Evolutionary conservation across 2,329 filamentous ascomycete genomes (phyloP), one percentile per base, ranked within the genome.

Genomic region (Pseudogymnoascus sp.): DNA sequence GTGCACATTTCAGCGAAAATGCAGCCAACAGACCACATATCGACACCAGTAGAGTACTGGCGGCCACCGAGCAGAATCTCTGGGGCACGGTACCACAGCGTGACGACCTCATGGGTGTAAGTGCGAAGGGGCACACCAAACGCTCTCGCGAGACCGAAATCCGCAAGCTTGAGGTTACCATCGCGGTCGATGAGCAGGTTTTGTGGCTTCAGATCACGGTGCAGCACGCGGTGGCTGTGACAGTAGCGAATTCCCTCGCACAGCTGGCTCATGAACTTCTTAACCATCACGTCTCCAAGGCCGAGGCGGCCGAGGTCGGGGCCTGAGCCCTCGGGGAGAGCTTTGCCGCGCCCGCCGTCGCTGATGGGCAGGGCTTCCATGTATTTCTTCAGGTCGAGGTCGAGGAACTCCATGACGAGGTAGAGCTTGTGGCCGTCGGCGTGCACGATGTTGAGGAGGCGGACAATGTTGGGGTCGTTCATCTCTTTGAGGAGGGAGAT

Each of bases 1-100:
- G 92, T 96, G 76, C 90, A 95, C 92, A 96, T 96, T 76, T 96
- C 92, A 8, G 92, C 92, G 74, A 96, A 96, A 75, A 96, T 96
- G 74, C 91, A 94, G 64, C 92, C 92, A 58, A 92, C 87, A 33
- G 90, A 94, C 92, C 92, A 96, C 89, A 96, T 96, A 71, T 96
- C 92, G 41, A 96, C 91, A 62, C 92, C 92, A 11, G 92, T 96
- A 11, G 90, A 94, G 77, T 96, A 96, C 74, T 96, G 91, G 60
- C 92, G 86, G 62, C 92, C 91, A 72, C 92, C 92, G 1, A 96
- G 84, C 17, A 96, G 81, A 75, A 96, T 95, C 74, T 96, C 92
- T 0, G 92, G 92, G 7, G 91, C 84, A 64, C 92, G 88, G 74
- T 96, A 96, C 92, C 92, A 96, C 62, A 96, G 81, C 1, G 92